These are phyloP conservation scores for Panus rudis DNA, from an alignment of 768 basidiomycete species.

Conservation along the genomic window DNA sequence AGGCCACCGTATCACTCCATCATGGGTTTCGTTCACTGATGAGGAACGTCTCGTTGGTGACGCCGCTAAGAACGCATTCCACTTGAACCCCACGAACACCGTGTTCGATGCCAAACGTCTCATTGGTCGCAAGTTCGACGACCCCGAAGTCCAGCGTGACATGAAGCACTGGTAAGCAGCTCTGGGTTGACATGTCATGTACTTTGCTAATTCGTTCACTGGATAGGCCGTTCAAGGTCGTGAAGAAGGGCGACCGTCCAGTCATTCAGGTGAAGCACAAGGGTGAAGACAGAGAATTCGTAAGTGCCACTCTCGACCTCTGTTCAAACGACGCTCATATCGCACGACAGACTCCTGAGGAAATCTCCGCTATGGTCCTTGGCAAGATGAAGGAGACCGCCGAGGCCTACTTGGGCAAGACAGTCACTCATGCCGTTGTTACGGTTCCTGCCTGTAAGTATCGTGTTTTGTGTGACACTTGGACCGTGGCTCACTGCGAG, in stretches of 20 bases:
- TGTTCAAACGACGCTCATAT: background rate
- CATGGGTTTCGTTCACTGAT: conserved; percentile 55
- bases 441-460: conserved; percentile 89
- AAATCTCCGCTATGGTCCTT: conserved; percentile 93
- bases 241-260: conserved; percentile 78
- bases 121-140: conserved; percentile 81
- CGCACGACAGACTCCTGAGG: conserved; percentile 69
- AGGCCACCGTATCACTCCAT: conserved; percentile 58
- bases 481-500: conserved; percentile 13
- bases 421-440: conserved; percentile 95
- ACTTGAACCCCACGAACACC: conserved; percentile 87
- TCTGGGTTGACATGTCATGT: background rate
- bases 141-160: conserved; percentile 74
- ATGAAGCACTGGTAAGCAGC: conserved; percentile 67
- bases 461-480: background rate
- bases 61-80: conserved; percentile 92
- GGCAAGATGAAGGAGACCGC: conserved; percentile 99
- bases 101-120: conserved; percentile 97
- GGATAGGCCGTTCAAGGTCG: conserved; percentile 65
- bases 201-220: background rate
- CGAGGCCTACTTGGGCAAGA: conserved; percentile 93
- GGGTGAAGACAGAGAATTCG: conserved; percentile 75
- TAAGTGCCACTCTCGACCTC: conserved; percentile 37
- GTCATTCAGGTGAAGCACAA: conserved; percentile 72
- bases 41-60: conserved; percentile 80